Conservation (phyloP, 257 asterid genomes). For the Solanum acaule region DNA sequence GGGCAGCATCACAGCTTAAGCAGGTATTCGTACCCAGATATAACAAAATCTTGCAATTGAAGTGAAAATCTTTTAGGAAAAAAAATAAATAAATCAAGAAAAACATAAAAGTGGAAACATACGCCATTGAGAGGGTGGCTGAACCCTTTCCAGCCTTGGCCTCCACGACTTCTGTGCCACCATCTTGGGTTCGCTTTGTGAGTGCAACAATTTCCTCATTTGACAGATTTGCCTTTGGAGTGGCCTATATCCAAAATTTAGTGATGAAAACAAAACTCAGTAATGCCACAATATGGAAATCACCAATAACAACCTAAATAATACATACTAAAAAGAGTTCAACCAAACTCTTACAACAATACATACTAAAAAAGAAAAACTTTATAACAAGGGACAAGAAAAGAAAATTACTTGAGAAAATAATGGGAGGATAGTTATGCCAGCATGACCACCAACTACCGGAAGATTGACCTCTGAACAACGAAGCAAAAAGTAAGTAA, state of each 20-base stretch:
- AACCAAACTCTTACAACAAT: background rate
- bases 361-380: background rate
- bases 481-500: background rate
- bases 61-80: background rate
- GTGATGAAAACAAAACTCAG: background rate
- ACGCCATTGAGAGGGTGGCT: conserved; percentile 99
- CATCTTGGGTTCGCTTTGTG: conserved; percentile 91
- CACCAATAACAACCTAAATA: background rate
- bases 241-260: conserved; percentile 32
- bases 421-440: conserved; percentile 88
- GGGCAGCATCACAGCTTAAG: background rate
- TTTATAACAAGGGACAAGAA: background rate
- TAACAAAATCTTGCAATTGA: background rate
- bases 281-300: background rate
- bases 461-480: conserved; percentile 74
- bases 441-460: conserved; percentile 94
- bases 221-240: conserved; percentile 68
- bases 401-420: conserved; percentile 59
- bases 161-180: conserved; percentile 96
- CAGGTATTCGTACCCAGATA: background rate
- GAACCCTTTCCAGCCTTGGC: conserved; percentile 99
- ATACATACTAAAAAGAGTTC: background rate
- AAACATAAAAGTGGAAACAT: conserved; percentile 16
- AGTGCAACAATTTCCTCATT: conserved; percentile 65
- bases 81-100: background rate